Base-by-base conservation (phyloP, 2,329 filamentous ascomycete genomes). In the Alternaria alternata region DNA sequence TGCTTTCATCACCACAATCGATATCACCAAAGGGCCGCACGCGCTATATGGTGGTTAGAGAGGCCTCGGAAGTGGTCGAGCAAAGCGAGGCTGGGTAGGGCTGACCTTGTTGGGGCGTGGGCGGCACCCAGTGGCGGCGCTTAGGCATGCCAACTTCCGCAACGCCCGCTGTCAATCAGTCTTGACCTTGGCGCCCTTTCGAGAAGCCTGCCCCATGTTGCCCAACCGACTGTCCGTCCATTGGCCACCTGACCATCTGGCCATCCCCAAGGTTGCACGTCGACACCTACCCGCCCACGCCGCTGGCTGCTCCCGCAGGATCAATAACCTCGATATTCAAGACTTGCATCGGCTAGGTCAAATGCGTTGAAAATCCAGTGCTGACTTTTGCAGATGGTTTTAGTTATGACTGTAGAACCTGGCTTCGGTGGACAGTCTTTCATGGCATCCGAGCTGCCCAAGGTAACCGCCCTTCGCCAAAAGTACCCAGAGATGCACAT, bases 391-490 rank as follows among this genome's bases (percentile, higher is more conserved):
- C 64, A 97, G 94, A 99, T 99, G 95, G 93, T 97, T 38, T 88
- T 99, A 18, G 87, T 99, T 62, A 99, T 99, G 95, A 99, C 95
- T 1, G 95, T 99, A 43, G 88, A 99, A 81, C 95, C 95, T 44
- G 95, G 95, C 46, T 99, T 99, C 76, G 95, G 95, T 64, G 95
- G 95, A 7, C 95, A 99, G 78, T 97, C 97, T 76, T 99, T 99
- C 85, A 98, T 98, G 93, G 89, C 93, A 12, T 92, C 92, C 7
- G 93, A 97, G 82, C 87, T 99, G 68, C 93, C 94, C 75, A 99
- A 99, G 83, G 95, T 99, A 24, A 82, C 90, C 67, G 93, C 90
- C 39, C 84, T 99, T 69, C 88, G 95, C 61, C 83, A 89, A 75
- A 88, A 87, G 73, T 99, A 98, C 78, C 94, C 95, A 3, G 87